A percentile compares a stretch with the other conserved stretches of the same genome.
Evolutionary conservation across 1,139 yeast species (phyloP).

Genomic region (Saccharomyces uvarum): DNA sequence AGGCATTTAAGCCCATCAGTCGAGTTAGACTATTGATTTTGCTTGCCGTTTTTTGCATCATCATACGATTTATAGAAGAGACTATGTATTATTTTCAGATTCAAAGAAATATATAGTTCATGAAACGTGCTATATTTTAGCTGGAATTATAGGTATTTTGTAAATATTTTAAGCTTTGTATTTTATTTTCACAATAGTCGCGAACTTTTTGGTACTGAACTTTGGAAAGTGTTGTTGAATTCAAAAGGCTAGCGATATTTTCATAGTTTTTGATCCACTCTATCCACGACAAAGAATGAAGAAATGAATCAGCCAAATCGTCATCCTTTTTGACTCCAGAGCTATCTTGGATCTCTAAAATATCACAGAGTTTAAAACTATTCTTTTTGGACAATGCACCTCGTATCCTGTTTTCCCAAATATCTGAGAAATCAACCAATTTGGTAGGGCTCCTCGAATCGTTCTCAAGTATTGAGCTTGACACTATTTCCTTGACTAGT

Average conservation of each 20-base stretch:
- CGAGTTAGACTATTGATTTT: constrained; percentile 17
- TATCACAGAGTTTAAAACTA: constrained; percentile 17
- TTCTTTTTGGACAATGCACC: constrained; percentile 24
- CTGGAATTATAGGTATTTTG: neutral
- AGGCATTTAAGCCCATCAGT: constrained; percentile 16
- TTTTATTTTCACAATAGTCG: neutral
- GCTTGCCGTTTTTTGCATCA: too few relatives aligned
- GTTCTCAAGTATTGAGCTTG: neutral
- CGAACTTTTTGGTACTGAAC: neutral
- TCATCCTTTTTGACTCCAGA: constrained; percentile 42
- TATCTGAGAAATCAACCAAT: constrained; percentile 15
- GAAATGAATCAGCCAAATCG: constrained; percentile 51
- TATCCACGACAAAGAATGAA: constrained; percentile 50
- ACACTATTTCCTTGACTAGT: constrained; percentile 6
- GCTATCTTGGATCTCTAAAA: constrained; percentile 7
- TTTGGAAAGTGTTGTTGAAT: neutral
- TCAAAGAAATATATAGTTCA: neutral
- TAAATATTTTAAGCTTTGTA: neutral
- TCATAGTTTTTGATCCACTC: constrained; percentile 35
- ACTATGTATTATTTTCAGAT: neutral
- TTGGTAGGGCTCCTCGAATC: constrained; percentile 8
- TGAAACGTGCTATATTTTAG: neutral
- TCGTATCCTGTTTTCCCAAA: constrained; percentile 30
- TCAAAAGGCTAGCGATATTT: neutral
- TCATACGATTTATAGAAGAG: constrained; percentile 2